These are phyloP conservation scores for Cajanus cajan DNA, from an alignment of 306 rosid species.

Conservation along the genomic window DNA sequence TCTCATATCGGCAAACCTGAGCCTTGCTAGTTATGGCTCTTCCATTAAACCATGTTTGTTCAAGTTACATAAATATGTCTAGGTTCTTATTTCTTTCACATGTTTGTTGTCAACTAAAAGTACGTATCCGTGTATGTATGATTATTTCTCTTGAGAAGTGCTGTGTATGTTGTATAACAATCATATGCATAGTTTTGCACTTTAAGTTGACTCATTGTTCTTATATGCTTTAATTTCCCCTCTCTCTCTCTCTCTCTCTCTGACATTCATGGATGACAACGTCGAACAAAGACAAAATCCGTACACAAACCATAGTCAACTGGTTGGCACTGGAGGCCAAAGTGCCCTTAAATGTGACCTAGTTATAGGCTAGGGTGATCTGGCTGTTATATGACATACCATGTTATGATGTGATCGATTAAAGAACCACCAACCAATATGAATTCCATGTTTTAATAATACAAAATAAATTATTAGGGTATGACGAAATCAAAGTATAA, in stretches of 20 bases:
- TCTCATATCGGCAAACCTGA: conserved; percentile 26
- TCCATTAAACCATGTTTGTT: conserved; percentile 26
- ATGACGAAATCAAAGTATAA: no score
- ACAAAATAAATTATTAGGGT: not conserved
- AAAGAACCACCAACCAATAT: not conserved
- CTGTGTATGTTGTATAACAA: conserved; percentile 29
- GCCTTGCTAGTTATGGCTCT: conserved; percentile 33
- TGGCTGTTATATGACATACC: conserved; percentile 13
- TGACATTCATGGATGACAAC: conserved; percentile 32
- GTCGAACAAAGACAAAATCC: conserved; percentile 35
- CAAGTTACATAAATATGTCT: conserved; percentile 34
- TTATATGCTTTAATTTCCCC: not conserved
- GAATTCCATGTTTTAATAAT: not conserved
- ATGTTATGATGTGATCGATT: not conserved
- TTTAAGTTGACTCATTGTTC: conserved; percentile 37
- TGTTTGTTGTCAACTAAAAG: conserved; percentile 40
- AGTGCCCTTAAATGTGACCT: conserved; percentile 26
- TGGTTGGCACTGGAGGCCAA: conserved; percentile 34
- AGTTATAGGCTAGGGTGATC: not conserved
- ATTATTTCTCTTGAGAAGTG: conserved; percentile 6
- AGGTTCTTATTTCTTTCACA: conserved; percentile 31
- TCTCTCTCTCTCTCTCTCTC: conserved; percentile 7
- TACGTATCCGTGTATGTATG: conserved; percentile 18
- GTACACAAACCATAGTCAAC: conserved; percentile 47
- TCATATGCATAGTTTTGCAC: conserved; percentile 35